These are phyloP conservation scores for Pleurotus tuoliensis DNA, from an alignment of 768 basidiomycete species.

Conservation along the genomic window DNA sequence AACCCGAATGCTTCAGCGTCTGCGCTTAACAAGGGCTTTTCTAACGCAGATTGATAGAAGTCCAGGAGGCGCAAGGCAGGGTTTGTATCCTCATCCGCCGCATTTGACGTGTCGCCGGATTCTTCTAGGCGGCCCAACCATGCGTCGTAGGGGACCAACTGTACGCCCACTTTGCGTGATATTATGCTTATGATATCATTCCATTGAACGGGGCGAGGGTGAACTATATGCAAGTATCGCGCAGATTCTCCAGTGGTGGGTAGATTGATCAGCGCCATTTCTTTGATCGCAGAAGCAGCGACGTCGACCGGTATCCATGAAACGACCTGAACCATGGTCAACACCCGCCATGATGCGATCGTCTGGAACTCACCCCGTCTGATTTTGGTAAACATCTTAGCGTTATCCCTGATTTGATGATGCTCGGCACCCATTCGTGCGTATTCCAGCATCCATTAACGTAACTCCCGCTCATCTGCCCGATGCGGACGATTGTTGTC, in stretches of 20 bases:
- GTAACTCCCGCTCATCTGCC: conserved; percentile 38
- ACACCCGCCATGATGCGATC: background rate
- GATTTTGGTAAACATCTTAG: conserved; percentile 28
- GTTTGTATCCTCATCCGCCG: conserved; percentile 10
- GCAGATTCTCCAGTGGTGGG: background rate
- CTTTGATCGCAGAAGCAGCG: conserved; percentile 24
- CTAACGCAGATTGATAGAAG: conserved; percentile 20
- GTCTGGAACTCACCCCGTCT: background rate
- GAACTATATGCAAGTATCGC: conserved; percentile 18
- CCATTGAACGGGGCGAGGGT: conserved; percentile 24
- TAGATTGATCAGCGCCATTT: conserved; percentile 11
- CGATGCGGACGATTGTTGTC: conserved; percentile 34
- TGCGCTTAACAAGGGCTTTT: conserved; percentile 8
- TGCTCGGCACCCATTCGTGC: conserved; percentile 39
- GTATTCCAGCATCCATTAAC: conserved; percentile 38
- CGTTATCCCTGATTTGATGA: conserved; percentile 26
- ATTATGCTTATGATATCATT: conserved; percentile 15
- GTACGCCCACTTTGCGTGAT: conserved; percentile 18
- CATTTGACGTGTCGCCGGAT: conserved; percentile 1
- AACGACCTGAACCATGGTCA: conserved; percentile 9
- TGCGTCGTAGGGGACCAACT: conserved; percentile 25
- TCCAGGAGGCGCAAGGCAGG: conserved; percentile 25
- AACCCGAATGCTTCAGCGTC: conserved; percentile 21
- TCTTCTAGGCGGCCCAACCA: conserved; percentile 26
- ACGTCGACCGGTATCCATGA: conserved; percentile 29